phyloP scores from a whole-genome alignment of 768 basidiomycete genomes.

The Leucocoprinus leucothites region DNA sequence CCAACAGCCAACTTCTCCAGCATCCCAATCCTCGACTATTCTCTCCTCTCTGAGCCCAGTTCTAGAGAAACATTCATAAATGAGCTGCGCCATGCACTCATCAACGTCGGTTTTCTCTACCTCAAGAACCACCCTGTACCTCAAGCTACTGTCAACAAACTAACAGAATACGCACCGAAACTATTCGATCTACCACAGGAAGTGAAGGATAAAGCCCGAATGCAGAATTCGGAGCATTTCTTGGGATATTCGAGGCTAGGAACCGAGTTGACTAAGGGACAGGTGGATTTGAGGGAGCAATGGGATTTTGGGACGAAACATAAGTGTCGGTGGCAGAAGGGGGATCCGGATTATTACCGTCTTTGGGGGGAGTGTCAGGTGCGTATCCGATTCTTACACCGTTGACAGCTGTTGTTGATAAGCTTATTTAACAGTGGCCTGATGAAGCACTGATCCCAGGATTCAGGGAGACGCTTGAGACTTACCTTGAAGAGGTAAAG shows the following conservation, averaged over 20 bases:
- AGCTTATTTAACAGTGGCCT: constrained; percentile 60
- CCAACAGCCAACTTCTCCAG: constrained; percentile 48
- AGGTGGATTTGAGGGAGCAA: constrained; percentile 73
- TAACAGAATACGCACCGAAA: constrained; percentile 60
- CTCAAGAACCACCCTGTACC: constrained; percentile 63
- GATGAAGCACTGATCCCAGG: constrained; percentile 52
- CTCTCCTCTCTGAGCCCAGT: constrained; percentile 36
- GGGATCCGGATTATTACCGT: constrained; percentile 61
- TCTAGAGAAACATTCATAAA: constrained; percentile 53
- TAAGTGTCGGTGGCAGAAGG: constrained; percentile 53
- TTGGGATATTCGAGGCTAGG: constrained; percentile 75
- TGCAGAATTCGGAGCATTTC: constrained; percentile 77
- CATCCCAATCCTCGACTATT: constrained; percentile 70
- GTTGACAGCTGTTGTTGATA: background rate
- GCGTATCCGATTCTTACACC: constrained; percentile 16
- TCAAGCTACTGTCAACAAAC: constrained; percentile 38
- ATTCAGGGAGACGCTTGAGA: constrained; percentile 53
- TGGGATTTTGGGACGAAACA: constrained; percentile 76
- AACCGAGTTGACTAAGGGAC: constrained; percentile 71
- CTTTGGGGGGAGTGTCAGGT: constrained; percentile 81
- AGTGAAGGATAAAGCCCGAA: constrained; percentile 61
- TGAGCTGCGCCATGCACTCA: constrained; percentile 66
- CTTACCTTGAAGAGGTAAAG: constrained; percentile 61
- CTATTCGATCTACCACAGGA: constrained; percentile 70
- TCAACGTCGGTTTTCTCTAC: constrained; percentile 83